phyloP scores from a whole-genome alignment of 805 yeast species.

The Saccharomycopsis amapae region DNA sequence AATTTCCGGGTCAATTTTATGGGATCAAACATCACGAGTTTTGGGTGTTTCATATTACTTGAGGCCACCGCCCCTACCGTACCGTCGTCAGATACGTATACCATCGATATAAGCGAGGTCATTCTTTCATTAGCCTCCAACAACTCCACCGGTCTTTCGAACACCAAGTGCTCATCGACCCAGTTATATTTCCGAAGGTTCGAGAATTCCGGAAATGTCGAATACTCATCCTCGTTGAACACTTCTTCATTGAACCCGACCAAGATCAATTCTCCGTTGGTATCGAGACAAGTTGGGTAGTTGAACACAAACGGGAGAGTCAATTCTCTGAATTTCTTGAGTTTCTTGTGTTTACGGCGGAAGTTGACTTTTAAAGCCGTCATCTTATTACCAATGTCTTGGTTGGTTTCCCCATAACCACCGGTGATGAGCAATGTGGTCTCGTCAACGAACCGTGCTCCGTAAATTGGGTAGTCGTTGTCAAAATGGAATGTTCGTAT shows the following conservation, averaged over 20 bases:
- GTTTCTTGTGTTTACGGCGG: constrained; percentile 35
- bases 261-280: constrained; percentile 42
- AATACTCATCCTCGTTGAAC: constrained; percentile 38
- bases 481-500: constrained; percentile 16
- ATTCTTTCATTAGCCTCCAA: constrained; percentile 40
- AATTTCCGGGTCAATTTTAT: constrained; percentile 45
- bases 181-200: constrained; percentile 51
- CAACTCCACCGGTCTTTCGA: constrained; percentile 53
- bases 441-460: constrained; percentile 61
- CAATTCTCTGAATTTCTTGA: constrained; percentile 56
- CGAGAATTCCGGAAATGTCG: constrained; percentile 20
- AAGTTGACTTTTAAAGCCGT: constrained; percentile 58
- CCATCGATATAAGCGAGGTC: constrained; percentile 26
- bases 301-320: constrained; percentile 61
- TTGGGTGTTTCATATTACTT: constrained; percentile 38
- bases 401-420: constrained; percentile 93
- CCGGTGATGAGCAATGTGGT: constrained; percentile 68
- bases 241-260: constrained; percentile 73
- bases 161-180: constrained; percentile 55
- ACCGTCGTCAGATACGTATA: constrained; percentile 52
- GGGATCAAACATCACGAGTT: constrained; percentile 53
- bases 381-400: constrained; percentile 81
- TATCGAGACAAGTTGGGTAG: constrained; percentile 80
- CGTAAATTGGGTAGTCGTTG: constrained; percentile 73
- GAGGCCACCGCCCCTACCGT: constrained; percentile 62